Evolutionary conservation across 306 rosid species (phyloP), one percentile per base, ranked within the genome.

Genomic region (Vicia faba): DNA sequence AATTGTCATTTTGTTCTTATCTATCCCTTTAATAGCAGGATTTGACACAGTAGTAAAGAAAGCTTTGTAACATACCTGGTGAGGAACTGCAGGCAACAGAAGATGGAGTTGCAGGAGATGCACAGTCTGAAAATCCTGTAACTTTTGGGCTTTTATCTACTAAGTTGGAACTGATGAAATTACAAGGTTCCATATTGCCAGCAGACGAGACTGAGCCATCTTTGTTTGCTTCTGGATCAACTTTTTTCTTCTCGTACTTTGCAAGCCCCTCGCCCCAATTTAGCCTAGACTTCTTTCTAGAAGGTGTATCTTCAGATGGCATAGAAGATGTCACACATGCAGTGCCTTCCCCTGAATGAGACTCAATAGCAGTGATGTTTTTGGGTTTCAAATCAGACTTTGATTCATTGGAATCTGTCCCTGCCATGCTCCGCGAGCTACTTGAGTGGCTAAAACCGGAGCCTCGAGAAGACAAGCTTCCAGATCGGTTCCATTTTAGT

Each of bases 201-300:
- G 33, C 56, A 44, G 82, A 74, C 79, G 81, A 48, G 53, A 74
- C 68, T 70, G 75, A 72, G 20, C 70, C 92, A 68, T 88, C 91
- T 71, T 85, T 95, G 65, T 69, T 75, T 49, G 79, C 60, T 31
- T 61, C 62, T n/a, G 65, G 70, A 66, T 88, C 97, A n/a, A 89
- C 86, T 77, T 82, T 91, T 79, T 91, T 84, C 75, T 88, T 95
- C 89, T 95, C 99, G 54, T 86, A 95, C 88, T 91, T 95, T 11
- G 99, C 97, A 57, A 95, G 83, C 14, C 99, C 99, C 72, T 95
- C 99, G 1, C 99, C 99, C 99, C 99, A 95, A 41, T 85, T 85
- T 63, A 95, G 83, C 72, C 99, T 85, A 5, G 95, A 89, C 79
- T 95, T 95, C 86, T 95, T 95, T 75, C 90, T 80, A 15, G 97